A percentile compares a stretch with the other conserved stretches of the same genome.
phyloP scores from a whole-genome alignment of 192 early-diverging fungal species.

The Phycomyces blakesleeanus region DNA sequence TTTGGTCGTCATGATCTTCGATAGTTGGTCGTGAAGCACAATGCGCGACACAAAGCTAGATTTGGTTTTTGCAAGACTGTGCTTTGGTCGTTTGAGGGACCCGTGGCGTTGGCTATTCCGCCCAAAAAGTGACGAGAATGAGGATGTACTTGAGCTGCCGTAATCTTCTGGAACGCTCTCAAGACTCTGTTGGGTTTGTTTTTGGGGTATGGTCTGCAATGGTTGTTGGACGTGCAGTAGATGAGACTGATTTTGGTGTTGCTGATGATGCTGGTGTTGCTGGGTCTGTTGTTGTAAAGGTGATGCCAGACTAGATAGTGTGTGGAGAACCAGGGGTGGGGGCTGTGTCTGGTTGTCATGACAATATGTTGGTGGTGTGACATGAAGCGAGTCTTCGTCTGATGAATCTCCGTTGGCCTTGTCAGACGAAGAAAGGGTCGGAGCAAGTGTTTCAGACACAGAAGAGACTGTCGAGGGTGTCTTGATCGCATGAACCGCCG shows the following conservation, averaged over 20 bases:
- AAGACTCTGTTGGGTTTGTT: neutral
- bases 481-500: slow-evolving; percentile 2
- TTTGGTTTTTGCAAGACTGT: slow-evolving; percentile 67
- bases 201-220: no score
- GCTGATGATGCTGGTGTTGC: neutral
- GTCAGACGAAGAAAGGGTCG: slow-evolving; percentile 1
- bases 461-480: neutral
- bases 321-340: neutral
- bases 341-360: neutral
- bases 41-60: slow-evolving; percentile 66
- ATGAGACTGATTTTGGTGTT: neutral
- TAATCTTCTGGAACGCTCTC: neutral
- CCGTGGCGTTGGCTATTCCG: neutral
- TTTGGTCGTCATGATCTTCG: slow-evolving; percentile 49
- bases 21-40: slow-evolving; percentile 62
- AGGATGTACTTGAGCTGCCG: neutral
- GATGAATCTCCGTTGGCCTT: neutral
- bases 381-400: neutral
- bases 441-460: neutral
- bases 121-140: neutral
- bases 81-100: slow-evolving; percentile 38
- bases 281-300: neutral
- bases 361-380: neutral
- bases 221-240: no score
- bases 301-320: neutral